phyloP scores from a whole-genome alignment of 1,284 basidiomycete genomes.

The Sporisorium scitamineum region DNA sequence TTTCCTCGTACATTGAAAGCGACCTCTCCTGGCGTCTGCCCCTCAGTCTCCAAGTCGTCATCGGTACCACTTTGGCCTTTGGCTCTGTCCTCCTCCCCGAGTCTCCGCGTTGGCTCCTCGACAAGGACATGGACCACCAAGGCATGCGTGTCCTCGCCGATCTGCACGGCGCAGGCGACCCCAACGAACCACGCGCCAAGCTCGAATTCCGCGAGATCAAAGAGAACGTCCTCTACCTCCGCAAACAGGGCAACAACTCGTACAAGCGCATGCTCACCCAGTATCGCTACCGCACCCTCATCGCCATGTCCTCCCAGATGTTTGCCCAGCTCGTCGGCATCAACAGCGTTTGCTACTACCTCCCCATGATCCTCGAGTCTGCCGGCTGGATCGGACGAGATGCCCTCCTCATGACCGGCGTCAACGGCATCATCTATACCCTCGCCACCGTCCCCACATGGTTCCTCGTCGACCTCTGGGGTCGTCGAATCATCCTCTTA shows the following conservation, averaged over 20 bases:
- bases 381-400: conserved; percentile 98
- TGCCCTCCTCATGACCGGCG: conserved; percentile 96
- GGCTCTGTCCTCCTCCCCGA: conserved; percentile 92
- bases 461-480: conserved; percentile 94
- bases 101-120: conserved; percentile 94
- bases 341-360: conserved; percentile 90
- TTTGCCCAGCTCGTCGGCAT: conserved; percentile 82
- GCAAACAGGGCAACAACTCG: conserved; percentile 76
- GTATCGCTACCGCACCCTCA: conserved; percentile 87
- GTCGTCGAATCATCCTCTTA: conserved; percentile 88
- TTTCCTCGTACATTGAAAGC: conserved; percentile 79
- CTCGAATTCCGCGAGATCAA: conserved; percentile 94
- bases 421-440: conserved; percentile 77
- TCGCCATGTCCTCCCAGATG: conserved; percentile 97
- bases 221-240: conserved; percentile 74
- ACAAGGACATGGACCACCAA: conserved; percentile 84
- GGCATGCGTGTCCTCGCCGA: conserved; percentile 91
- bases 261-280: conserved; percentile 88
- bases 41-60: conserved; percentile 73
- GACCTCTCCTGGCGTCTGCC: conserved; percentile 71
- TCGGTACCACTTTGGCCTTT: conserved; percentile 82
- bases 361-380: conserved; percentile 72
- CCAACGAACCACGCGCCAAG: conserved; percentile 79
- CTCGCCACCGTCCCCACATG: conserved; percentile 75
- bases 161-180: conserved; percentile 83